phyloP scores from a whole-genome alignment of 2,329 filamentous ascomycete species.

The Fragosphaeria purpurea region DNA sequence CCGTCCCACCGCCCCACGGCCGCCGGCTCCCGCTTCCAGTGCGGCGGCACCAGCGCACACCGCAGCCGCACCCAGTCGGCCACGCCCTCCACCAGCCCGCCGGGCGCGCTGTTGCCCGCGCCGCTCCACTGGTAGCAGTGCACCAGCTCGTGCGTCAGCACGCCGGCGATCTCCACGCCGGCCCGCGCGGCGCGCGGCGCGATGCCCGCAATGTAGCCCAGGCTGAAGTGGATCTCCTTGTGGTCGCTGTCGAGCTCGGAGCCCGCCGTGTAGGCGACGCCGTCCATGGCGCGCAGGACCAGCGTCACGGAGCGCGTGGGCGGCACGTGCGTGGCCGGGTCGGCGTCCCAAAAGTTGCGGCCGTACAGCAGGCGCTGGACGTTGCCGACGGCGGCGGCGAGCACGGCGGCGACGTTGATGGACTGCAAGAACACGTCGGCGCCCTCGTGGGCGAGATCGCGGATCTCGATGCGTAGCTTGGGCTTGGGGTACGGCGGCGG shows the following conservation, averaged over 20 bases:
- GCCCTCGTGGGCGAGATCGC: slow-evolving; percentile 50
- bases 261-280: slow-evolving; percentile 84
- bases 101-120: slow-evolving; percentile 44
- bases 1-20: slow-evolving; percentile 60
- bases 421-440: slow-evolving; percentile 56
- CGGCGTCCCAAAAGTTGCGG: slow-evolving; percentile 29
- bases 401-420: slow-evolving; percentile 50
- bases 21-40: slow-evolving; percentile 58
- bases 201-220: slow-evolving; percentile 57
- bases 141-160: slow-evolving; percentile 85
- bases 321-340: slow-evolving; percentile 33
- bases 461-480: slow-evolving; percentile 49
- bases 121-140: slow-evolving; percentile 86
- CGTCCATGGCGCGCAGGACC: slow-evolving; percentile 66
- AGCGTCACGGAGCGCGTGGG: slow-evolving; percentile 80
- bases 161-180: slow-evolving; percentile 62
- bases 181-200: slow-evolving; percentile 28
- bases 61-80: slow-evolving; percentile 85
- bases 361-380: slow-evolving; percentile 67
- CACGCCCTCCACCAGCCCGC: slow-evolving; percentile 79
- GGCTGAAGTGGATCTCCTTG: slow-evolving; percentile 86
- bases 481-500: slow-evolving; percentile 31
- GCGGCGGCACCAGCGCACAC: slow-evolving; percentile 62
- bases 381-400: slow-evolving; percentile 52
- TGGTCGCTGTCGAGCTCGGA: slow-evolving; percentile 71